Evolutionary conservation across 805 yeast genomes (phyloP).

Genomic region (Candida railenensis): DNA sequence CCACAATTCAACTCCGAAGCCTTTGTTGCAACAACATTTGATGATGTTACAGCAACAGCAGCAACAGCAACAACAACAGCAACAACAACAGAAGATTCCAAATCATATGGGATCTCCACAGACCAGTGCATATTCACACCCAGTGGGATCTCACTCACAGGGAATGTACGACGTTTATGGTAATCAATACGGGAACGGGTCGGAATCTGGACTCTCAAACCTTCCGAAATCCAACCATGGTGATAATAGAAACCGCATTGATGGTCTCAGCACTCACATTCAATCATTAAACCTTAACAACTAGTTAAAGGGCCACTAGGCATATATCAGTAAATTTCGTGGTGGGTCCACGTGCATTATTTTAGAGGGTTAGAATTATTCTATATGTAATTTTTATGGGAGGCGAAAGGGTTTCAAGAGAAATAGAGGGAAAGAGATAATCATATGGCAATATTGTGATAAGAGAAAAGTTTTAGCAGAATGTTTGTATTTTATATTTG

Average conservation of each 20-base stretch:
- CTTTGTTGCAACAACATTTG: constrained; percentile 7
- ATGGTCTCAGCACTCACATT: constrained; percentile 29
- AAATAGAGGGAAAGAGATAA: neutral
- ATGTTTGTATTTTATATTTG: neutral
- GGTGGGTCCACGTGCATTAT: neutral
- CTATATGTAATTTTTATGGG: neutral
- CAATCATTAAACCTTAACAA: constrained; percentile 33
- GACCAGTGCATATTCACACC: constrained; percentile 12
- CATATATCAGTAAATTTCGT: neutral
- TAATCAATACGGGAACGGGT: constrained; percentile 10
- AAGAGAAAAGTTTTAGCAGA: too few relatives aligned
- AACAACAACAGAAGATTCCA: constrained; percentile 9
- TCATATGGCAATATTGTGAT: too few relatives aligned
- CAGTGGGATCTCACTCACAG: constrained; percentile 23
- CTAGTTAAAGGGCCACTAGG: constrained; percentile 1
- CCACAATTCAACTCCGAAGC: constrained; percentile 5
- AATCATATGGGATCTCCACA: constrained; percentile 1
- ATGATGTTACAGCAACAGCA: constrained; percentile 1
- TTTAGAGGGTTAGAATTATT: neutral
- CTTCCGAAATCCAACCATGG: constrained; percentile 14
- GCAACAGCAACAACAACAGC: constrained; percentile 8
- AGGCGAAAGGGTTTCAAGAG: neutral
- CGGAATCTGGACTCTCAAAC: constrained; percentile 7
- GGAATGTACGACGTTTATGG: constrained; percentile 18
- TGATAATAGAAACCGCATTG: constrained; percentile 11